phyloP scores from a whole-genome alignment of 768 basidiomycete species.

The Filobasidium wieringae region DNA sequence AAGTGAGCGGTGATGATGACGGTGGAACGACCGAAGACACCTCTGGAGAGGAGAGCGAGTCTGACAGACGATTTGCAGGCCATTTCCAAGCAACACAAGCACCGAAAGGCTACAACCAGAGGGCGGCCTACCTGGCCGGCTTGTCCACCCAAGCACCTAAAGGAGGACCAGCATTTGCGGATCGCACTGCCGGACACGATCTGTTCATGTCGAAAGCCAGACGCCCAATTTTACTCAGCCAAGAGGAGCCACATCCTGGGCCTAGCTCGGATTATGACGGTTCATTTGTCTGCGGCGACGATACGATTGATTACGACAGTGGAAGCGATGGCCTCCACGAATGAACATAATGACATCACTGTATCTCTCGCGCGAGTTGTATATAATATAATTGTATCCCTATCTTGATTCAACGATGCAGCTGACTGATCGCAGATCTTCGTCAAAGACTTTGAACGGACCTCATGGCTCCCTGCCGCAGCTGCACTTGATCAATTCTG shows the following conservation, averaged over 20 bases:
- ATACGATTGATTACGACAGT: slow-evolving; percentile 10
- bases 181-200: slow-evolving; percentile 7
- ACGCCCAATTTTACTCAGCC: slow-evolving; percentile 24
- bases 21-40: slow-evolving; percentile 15
- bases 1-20: slow-evolving; percentile 23
- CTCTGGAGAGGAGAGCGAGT: slow-evolving; percentile 18
- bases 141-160: slow-evolving; percentile 27
- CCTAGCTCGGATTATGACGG: slow-evolving; percentile 15
- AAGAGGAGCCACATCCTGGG: slow-evolving; percentile 4
- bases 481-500: no score
- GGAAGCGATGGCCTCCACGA: not conserved
- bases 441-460: no score
- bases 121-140: slow-evolving; percentile 30
- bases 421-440: no score
- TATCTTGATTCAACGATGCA: no score
- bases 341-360: no score
- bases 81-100: slow-evolving; percentile 39
- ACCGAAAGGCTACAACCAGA: slow-evolving; percentile 38
- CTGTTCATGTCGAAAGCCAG: slow-evolving; percentile 31
- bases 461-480: no score
- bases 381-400: no score
- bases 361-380: no score
- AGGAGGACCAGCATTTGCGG: slow-evolving; percentile 8
- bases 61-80: slow-evolving; percentile 33
- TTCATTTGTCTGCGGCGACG: slow-evolving; percentile 13